These are phyloP conservation scores for Aspergillus fructus DNA, from an alignment of 2,329 filamentous ascomycete genomes.

Conservation along the genomic window DNA sequence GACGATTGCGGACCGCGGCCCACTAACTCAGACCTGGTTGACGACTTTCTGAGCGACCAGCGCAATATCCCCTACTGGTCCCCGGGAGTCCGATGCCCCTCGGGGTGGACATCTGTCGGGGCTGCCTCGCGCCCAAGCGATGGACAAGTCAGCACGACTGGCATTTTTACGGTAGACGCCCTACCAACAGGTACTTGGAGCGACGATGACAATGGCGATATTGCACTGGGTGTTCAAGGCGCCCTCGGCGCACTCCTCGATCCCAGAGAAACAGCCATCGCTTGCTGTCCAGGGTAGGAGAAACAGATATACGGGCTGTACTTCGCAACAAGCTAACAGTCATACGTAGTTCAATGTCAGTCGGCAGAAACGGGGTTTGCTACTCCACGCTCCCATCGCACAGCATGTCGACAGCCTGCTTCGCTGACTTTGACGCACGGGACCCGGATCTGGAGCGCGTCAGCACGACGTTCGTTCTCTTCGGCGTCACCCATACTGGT, in stretches of 20 bases:
- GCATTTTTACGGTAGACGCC: background rate
- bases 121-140: background rate
- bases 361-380: slow-evolving; percentile 1
- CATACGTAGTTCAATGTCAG: slow-evolving; percentile 7
- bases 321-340: background rate
- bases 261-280: slow-evolving; percentile 5
- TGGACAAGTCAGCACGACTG: background rate
- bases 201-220: background rate
- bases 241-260: slow-evolving; percentile 4
- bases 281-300: slow-evolving; percentile 9
- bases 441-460: background rate
- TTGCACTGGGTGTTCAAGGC: background rate
- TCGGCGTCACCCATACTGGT: background rate
- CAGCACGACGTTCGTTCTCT: background rate
- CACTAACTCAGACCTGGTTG: background rate
- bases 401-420: slow-evolving; percentile 1
- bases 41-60: background rate
- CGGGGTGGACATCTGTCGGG: slow-evolving; percentile 6
- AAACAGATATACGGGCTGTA: too few relatives aligned
- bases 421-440: background rate
- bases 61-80: slow-evolving; percentile 3
- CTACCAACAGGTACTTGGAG: background rate
- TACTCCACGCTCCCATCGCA: slow-evolving; percentile 1
- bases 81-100: slow-evolving; percentile 4
- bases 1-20: slow-evolving; percentile 3